Evolutionary conservation across 139 green algal species (phyloP), one percentile per base, ranked within the genome.

Genomic region (Desmodesmus armatus): DNA sequence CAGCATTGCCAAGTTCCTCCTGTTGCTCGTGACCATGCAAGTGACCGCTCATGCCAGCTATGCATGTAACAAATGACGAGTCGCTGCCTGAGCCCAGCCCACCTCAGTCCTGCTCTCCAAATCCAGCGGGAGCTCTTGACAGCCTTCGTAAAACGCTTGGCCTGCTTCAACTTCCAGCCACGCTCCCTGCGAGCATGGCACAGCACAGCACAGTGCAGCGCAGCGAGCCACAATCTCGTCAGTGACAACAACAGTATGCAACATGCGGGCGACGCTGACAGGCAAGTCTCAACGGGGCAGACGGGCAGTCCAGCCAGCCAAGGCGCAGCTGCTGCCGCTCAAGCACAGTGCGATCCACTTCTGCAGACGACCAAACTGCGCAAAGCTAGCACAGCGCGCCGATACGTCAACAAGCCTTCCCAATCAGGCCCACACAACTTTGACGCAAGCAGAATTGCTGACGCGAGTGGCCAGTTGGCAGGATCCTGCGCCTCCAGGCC

Each of bases 111-210:
- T 87, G n/a, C 84, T 91, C 76, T 96, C 94, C 44, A 98, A 79
- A 85, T 97, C 92, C 55, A 96, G 78, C 55, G 96, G 31, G 79
- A 93, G 29, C 91, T 90, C 74, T 88, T 91, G 13, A 93, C 93
- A n/a, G 85, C 65, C 11, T 43, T 66, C 9, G 90, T 92, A 44
- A 88, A 92, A 62, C 92, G 90, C 84, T 94, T 94, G 31, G 91
- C 92, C 80, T 97, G 91, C 51, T 90, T 91, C 31, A 95, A 43
- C 92, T 91, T 90, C 78, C 85, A 88, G 51, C 43, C 82, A 33
- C 89, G 86, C 76, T 91, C 91, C 74, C 87, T 91, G 80, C 47
- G 33, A 21, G 58, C 58, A 66, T 35, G 11, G 2, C 2, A n/a
- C n/a, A n/a, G n/a, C 35, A 7, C 47, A 25, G 39, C 53, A 49